Evolutionary conservation across 495 filamentous ascomycete genomes (phyloP).

Genomic region (Aspergillus nanangensis): DNA sequence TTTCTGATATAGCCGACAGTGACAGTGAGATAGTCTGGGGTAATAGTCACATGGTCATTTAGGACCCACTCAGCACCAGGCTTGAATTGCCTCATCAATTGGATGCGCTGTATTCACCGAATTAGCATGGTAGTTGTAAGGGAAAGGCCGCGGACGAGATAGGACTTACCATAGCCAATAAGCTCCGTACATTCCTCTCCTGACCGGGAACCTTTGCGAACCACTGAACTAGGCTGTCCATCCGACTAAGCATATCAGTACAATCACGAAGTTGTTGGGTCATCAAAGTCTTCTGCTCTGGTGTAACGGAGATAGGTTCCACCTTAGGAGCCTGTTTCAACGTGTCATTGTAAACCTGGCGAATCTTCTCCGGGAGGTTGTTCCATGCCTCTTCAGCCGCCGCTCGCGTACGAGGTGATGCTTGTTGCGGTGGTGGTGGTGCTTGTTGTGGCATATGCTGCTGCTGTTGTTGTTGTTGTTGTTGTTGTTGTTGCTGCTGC

Average conservation of each 20-base stretch:
- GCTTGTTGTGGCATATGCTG: constrained; percentile 23
- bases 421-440: constrained; percentile 16
- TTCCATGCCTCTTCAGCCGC: constrained; percentile 38
- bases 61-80: constrained; percentile 45
- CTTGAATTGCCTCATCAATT: constrained; percentile 56
- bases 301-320: constrained; percentile 27
- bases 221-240: constrained; percentile 39
- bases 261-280: constrained; percentile 39
- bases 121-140: constrained; percentile 6
- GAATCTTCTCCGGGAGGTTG: constrained; percentile 31
- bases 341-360: constrained; percentile 37
- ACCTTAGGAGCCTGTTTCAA: constrained; percentile 24
- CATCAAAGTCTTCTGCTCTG: constrained; percentile 44
- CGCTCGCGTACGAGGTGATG: constrained; percentile 6
- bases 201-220: constrained; percentile 34
- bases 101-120: constrained; percentile 43
- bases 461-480: constrained; percentile 6
- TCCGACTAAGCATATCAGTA: constrained; percentile 34
- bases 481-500: not conserved
- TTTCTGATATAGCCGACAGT: constrained; percentile 42
- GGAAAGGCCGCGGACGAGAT: not conserved
- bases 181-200: constrained; percentile 37
- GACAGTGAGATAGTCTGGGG: constrained; percentile 49
- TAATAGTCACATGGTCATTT: constrained; percentile 55
- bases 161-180: constrained; percentile 39